A percentile compares a stretch with the other conserved stretches of the same genome.
These are phyloP conservation scores for Pisolithus microcarpus DNA, from an alignment of 768 basidiomycete genomes.

Conservation along the genomic window DNA sequence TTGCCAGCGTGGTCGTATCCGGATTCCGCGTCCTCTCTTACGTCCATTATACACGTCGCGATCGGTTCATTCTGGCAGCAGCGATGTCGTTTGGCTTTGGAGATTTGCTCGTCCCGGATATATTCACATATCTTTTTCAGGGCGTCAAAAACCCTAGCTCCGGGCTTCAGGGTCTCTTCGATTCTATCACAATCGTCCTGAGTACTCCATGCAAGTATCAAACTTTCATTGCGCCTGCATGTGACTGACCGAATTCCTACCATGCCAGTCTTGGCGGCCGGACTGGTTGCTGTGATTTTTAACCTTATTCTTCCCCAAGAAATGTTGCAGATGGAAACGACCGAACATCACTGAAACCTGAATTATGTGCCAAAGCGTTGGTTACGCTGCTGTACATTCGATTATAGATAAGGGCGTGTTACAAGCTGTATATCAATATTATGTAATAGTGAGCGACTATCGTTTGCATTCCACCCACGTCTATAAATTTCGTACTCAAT, in stretches of 20 bases:
- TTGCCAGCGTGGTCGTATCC: conserved; percentile 65
- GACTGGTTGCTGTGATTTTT: conserved; percentile 50
- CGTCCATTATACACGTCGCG: conserved; percentile 51
- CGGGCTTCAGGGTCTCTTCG: conserved; percentile 61
- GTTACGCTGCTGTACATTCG: too few relatives aligned
- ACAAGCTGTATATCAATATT: too few relatives aligned
- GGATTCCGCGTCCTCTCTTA: conserved; percentile 65
- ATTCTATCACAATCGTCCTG: conserved; percentile 73
- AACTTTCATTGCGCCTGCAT: not conserved
- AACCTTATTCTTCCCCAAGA: conserved; percentile 50
- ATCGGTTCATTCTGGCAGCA: conserved; percentile 64
- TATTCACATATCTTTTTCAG: conserved; percentile 67
- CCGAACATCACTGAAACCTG: too few relatives aligned
- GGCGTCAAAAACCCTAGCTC: conserved; percentile 43
- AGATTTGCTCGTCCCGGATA: conserved; percentile 55
- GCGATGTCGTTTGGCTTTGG: conserved; percentile 66
- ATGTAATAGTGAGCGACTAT: too few relatives aligned
- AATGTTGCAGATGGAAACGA: conserved; percentile 11
- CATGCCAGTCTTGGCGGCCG: conserved; percentile 45
- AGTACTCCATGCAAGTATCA: conserved; percentile 68
- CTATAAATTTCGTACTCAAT: too few relatives aligned
- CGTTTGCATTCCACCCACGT: too few relatives aligned
- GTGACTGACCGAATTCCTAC: not conserved
- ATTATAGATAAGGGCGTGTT: too few relatives aligned
- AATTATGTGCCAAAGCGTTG: too few relatives aligned